Evolutionary conservation across 345 rosid genomes (phyloP).

Genomic region (Linum usitatissimum): DNA sequence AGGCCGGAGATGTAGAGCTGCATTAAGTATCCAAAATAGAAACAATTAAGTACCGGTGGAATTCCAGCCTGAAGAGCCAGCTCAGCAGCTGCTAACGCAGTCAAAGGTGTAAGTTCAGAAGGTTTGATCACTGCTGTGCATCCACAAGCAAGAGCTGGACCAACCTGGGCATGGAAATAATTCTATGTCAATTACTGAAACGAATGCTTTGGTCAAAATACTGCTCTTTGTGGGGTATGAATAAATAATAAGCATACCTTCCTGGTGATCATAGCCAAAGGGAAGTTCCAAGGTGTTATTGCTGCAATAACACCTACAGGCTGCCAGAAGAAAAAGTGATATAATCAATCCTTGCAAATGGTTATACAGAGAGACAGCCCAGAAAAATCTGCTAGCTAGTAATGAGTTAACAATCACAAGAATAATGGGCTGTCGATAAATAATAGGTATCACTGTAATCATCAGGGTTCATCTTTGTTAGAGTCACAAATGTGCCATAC

Average conservation of each 20-base stretch:
- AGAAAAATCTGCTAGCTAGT: background rate
- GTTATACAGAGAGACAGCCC: background rate
- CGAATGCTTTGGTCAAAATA: background rate
- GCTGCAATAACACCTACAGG: slow-evolving; percentile 97
- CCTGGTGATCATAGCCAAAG: slow-evolving; percentile 96
- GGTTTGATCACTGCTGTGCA: slow-evolving; percentile 96
- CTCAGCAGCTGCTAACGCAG: slow-evolving; percentile 91
- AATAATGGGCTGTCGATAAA: too few species aligned
- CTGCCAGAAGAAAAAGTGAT: slow-evolving; percentile 31
- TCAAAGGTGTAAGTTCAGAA: slow-evolving; percentile 90
- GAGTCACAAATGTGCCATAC: too few species aligned
- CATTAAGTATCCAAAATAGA: background rate
- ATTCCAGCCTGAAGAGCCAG: slow-evolving; percentile 97
- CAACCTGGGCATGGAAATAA: slow-evolving; percentile 46
- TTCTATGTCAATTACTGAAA: background rate
- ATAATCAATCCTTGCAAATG: slow-evolving; percentile 8
- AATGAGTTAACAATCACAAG: too few species aligned
- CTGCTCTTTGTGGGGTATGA: slow-evolving; percentile 8
- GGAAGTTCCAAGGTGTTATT: slow-evolving; percentile 95
- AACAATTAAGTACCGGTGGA: slow-evolving; percentile 58
- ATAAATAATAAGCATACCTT: slow-evolving; percentile 43
- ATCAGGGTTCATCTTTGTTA: too few species aligned
- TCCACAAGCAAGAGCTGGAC: slow-evolving; percentile 98
- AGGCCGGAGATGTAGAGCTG: background rate
- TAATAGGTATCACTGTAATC: too few species aligned